These are phyloP conservation scores for Quambalaria eucalypti DNA, from an alignment of 1,284 basidiomycete species.

Conservation along the genomic window DNA sequence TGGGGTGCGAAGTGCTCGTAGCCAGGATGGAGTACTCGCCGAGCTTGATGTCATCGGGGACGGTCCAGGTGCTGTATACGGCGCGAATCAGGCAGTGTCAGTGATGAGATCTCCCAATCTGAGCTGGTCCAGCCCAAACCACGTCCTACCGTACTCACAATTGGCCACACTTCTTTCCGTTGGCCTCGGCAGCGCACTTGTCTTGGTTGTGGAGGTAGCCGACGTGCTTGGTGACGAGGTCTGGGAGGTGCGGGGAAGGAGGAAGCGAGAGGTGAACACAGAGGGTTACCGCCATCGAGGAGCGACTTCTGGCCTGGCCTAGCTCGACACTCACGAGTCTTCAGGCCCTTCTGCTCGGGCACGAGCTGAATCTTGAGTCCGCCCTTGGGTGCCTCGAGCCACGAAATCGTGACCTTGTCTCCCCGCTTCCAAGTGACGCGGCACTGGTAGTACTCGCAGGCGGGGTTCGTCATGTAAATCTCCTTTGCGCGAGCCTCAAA, in stretches of 20 bases:
- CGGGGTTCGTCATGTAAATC: constrained; percentile 19
- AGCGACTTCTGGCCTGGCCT: no score
- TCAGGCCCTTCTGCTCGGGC: constrained; percentile 9
- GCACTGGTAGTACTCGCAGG: constrained; percentile 15
- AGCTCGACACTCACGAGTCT: background rate
- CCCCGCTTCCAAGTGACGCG: constrained; percentile 13
- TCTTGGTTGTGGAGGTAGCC: constrained; percentile 7
- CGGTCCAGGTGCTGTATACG: constrained; percentile 4
- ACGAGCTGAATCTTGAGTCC: constrained; percentile 15
- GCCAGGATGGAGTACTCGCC: constrained; percentile 17
- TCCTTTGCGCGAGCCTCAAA: no score
- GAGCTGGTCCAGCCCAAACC: no score
- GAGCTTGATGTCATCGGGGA: constrained; percentile 7
- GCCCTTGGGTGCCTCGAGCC: constrained; percentile 18
- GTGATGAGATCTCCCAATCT: no score
- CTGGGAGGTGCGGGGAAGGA: constrained; percentile 3
- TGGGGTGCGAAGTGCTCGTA: constrained; percentile 8
- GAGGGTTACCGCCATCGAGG: background rate
- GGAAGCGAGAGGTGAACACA: background rate
- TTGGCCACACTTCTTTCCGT: constrained; percentile 14
- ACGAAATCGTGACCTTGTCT: constrained; percentile 14
- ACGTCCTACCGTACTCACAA: constrained; percentile 3
- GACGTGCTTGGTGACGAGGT: constrained; percentile 18
- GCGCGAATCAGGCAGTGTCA: background rate
- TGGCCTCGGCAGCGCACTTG: constrained; percentile 13